These are phyloP conservation scores for Lichtheimia ramosa DNA, from an alignment of 371 early-diverging fungal genomes.

Conservation along the genomic window DNA sequence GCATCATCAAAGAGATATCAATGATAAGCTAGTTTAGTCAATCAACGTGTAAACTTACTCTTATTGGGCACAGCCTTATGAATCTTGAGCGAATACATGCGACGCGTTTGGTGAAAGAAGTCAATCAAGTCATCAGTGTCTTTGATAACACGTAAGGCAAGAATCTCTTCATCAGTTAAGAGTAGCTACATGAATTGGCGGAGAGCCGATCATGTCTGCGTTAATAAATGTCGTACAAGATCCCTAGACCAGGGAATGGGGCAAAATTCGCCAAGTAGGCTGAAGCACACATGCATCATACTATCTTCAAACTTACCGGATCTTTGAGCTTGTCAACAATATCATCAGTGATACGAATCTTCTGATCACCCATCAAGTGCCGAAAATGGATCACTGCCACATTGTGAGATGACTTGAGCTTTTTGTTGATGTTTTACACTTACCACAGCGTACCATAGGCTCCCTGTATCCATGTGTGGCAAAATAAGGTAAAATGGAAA, in stretches of 20 bases:
- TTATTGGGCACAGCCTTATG: slow-evolving; percentile 39
- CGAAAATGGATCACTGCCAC: slow-evolving; percentile 42
- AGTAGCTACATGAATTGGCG: slow-evolving; percentile 25
- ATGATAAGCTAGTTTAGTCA: neutral
- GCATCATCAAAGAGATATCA: neutral
- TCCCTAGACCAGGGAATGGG: no score
- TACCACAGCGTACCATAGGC: slow-evolving; percentile 9
- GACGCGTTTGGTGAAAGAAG: slow-evolving; percentile 36
- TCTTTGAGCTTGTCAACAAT: slow-evolving; percentile 20
- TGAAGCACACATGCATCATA: no score
- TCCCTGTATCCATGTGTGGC: neutral
- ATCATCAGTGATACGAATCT: slow-evolving; percentile 32
- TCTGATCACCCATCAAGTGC: slow-evolving; percentile 42
- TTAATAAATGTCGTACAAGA: no score
- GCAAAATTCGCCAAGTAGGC: no score
- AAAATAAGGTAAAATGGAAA: neutral
- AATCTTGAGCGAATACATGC: slow-evolving; percentile 40
- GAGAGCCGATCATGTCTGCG: no score
- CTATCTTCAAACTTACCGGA: slow-evolving; percentile 23
- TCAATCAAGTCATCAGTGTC: slow-evolving; percentile 47
- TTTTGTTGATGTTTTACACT: neutral
- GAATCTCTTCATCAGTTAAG: slow-evolving; percentile 29
- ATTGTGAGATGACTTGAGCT: neutral
- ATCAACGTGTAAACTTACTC: neutral
- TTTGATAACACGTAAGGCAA: slow-evolving; percentile 10